Evolutionary conservation across 345 rosid species (phyloP).

Genomic region (Lepidium africanum): DNA sequence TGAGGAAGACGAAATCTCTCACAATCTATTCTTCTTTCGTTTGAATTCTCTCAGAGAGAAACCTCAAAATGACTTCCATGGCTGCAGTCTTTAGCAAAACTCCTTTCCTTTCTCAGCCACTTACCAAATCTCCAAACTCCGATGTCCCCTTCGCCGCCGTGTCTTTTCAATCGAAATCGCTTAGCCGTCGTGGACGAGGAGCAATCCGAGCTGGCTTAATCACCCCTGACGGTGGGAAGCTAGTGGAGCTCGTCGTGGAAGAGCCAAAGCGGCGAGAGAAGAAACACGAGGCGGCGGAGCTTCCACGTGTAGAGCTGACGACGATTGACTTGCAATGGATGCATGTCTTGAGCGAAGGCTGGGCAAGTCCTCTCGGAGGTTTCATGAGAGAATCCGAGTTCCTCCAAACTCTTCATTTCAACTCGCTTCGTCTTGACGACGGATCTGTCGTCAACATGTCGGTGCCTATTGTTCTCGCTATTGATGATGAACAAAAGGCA

Average conservation of each 20-base stretch:
- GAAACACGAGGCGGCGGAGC: conserved; percentile 48
- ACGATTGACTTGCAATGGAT: conserved; percentile 81
- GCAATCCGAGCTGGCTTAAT: conserved; percentile 47
- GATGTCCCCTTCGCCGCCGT: conserved; percentile 36
- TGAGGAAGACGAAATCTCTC: too few relatives aligned
- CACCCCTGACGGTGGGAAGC: conserved; percentile 86
- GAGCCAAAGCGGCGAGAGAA: conserved; percentile 47
- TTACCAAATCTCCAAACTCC: conserved; percentile 34
- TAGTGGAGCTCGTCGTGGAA: conserved; percentile 58
- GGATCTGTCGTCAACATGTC: conserved; percentile 98
- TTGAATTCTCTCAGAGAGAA: background rate
- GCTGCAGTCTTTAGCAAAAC: conserved; percentile 35
- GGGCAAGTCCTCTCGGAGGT: conserved; percentile 95
- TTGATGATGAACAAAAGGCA: conserved; percentile 68
- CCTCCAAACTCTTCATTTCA: conserved; percentile 99
- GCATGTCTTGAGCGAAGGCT: conserved; percentile 97
- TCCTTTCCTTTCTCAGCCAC: conserved; percentile 32
- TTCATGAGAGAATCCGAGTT: conserved; percentile 99
- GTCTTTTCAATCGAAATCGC: conserved; percentile 20
- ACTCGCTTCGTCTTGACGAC: conserved; percentile 81
- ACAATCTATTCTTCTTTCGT: too few relatives aligned
- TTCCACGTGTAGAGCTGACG: conserved; percentile 64
- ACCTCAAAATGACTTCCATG: conserved; percentile 55
- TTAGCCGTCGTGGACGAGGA: conserved; percentile 11
- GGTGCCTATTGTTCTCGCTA: conserved; percentile 83